Base-by-base conservation (phyloP, 2,329 filamentous ascomycete species). In the Claviceps lovelessii region DNA sequence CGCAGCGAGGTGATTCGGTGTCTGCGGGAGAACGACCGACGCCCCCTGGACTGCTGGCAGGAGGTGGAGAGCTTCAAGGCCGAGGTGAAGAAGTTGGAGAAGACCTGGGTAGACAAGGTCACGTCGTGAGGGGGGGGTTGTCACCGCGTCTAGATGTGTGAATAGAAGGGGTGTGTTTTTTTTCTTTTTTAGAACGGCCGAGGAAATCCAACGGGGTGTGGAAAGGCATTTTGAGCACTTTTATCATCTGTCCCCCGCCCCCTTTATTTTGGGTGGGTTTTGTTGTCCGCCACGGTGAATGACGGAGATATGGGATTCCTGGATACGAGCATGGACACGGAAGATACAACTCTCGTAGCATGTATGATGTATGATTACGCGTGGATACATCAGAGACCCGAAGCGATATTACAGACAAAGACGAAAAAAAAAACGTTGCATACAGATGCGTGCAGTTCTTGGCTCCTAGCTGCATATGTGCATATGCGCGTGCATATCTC, bases 21-120 rank as follows among this genome's bases (percentile, higher is more conserved):
- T 69, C 75, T 97, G 75, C 77, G 86, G 58, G 78, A 85, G 65
- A 85, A 96, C 69, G 90, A 96, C 71, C 78, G 89, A 60, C 80
- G 89, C 69, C 90, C 91, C 67, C 75, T 96, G 67, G 88, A 96
- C 75, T 97, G 91, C 78, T 96, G 88, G 86, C 79, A 84, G 71
- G 90, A 96, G 79, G 89, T 96, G 29, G 86, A 94, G 73, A 77
- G 76, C 23, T 97, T 97, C 71, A 95, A 90, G 80, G 79, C 80
- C 63, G 88, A 95, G 76, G 90, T 97, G 52, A 82, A 86, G 62
- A 83, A 81, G 73, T 70, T 96, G 71, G 91, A 96, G 79, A 85
- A 82, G 72, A 77, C 77, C 31, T 97, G 94, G 81, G 88, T 96
- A 41, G 85, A 94, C 66, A 88, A 84, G 73, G 83, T 94, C 55